Base-by-base conservation (phyloP, 352 stramenopile species). In the Phytophthora colocasiae region DNA sequence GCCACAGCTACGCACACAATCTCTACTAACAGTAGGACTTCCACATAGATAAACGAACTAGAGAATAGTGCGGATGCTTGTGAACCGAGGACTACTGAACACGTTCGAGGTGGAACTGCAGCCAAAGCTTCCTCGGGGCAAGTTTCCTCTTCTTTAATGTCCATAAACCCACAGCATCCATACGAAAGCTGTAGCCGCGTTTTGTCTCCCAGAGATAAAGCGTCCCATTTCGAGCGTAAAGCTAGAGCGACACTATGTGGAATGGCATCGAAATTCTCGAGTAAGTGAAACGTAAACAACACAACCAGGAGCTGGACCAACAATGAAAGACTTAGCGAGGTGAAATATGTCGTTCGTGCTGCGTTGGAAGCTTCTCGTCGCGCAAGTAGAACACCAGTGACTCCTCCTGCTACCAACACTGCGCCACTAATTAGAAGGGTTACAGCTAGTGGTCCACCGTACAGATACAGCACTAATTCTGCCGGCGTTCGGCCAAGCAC, bases 51-150 rank as follows among this genome's bases (percentile, higher is more conserved):
- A 36, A 88, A 81, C 14, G 80, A 69, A 14, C 45, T 68, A 1
- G 45, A 44, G 41, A 87, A 87, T 15, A 90, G 58, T 15, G 38
- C 27, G 6, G 58, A 59, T 0, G 78, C 77, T 17, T 85, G 66
- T 0, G 1, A 15, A 1, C 52, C 60, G 1, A 90, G 56, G 9
- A 77, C 58, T 9, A 24, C 12, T 1, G 71, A 78, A 19, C 81
- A 90, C 1, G 69, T 81, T 1, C 74, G 74, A 6, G 76, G 74
- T 12, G 78, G 71, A 0, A 76, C 51, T 0, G 62, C 65, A 39
- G 82, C 64, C 0, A 90, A 55, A 3, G 78, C 74, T 77, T 85
- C 81, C 26, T 87, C 81, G 0, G 81, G 81, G 52, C 81, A 88
- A 41, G 52, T 70, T 0, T 22, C 34, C 38, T 75, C 61, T 4